Evolutionary conservation across 2,329 filamentous ascomycete species (phyloP).

Genomic region (Aspergillus ibericus): DNA sequence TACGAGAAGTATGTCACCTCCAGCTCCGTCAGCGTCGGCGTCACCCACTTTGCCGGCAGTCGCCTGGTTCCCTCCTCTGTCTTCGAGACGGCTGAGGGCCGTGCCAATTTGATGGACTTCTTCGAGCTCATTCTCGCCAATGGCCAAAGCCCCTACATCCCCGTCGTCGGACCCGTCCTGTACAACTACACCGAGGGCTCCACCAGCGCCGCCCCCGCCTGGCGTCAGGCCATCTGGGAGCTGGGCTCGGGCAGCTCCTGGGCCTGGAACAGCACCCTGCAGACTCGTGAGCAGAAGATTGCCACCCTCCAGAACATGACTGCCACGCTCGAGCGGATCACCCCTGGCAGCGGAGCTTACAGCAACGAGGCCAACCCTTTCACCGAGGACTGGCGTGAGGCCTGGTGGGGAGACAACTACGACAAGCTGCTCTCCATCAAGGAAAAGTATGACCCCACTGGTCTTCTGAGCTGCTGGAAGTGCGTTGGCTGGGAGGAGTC

Average conservation of each 20-base stretch:
- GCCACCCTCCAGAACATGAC: slow-evolving; percentile 13
- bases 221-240: slow-evolving; percentile 21
- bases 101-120: slow-evolving; percentile 15
- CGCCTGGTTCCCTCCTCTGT: slow-evolving; percentile 20
- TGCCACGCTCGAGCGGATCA: slow-evolving; percentile 14
- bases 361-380: slow-evolving; percentile 23
- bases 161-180: slow-evolving; percentile 17
- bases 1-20: slow-evolving; percentile 19
- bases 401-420: slow-evolving; percentile 24
- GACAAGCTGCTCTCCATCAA: slow-evolving; percentile 18
- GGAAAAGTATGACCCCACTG: slow-evolving; percentile 21
- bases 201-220: slow-evolving; percentile 20
- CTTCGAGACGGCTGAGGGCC: slow-evolving; percentile 18
- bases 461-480: slow-evolving; percentile 20
- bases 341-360: slow-evolving; percentile 20
- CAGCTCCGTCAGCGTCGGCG: slow-evolving; percentile 18
- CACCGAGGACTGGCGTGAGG: slow-evolving; percentile 18
- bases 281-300: slow-evolving; percentile 11
- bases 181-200: slow-evolving; percentile 20
- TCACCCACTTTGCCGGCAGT: slow-evolving; percentile 19
- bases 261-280: slow-evolving; percentile 20
- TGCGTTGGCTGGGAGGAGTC: slow-evolving; percentile 19
- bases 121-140: slow-evolving; percentile 8
- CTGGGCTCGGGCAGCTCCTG: slow-evolving; percentile 14
- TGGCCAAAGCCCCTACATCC: slow-evolving; percentile 18